These are phyloP conservation scores for Dryas drummondii DNA, from an alignment of 306 rosid genomes.

Conservation along the genomic window DNA sequence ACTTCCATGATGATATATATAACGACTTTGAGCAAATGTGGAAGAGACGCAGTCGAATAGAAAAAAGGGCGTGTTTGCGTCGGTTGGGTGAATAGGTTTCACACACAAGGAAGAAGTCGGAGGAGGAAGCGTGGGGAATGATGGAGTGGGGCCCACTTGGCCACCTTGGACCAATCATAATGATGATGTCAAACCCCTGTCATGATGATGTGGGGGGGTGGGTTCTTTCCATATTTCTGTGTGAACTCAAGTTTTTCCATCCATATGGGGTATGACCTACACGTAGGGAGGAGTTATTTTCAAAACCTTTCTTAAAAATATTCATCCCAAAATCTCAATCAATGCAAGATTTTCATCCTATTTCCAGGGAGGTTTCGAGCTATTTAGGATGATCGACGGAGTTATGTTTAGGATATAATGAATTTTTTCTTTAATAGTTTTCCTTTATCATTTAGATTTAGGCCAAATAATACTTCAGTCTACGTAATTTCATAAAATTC, in stretches of 20 bases:
- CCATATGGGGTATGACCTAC: background rate
- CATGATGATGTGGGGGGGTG: slow-evolving; percentile 25
- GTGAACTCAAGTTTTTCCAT: background rate
- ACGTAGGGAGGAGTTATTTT: background rate
- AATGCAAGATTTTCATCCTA: background rate
- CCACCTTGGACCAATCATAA: slow-evolving; percentile 25
- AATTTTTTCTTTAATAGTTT: no score
- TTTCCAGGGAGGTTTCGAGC: background rate
- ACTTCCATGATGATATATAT: background rate
- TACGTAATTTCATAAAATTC: no score
- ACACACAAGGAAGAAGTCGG: background rate
- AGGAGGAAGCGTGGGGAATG: slow-evolving; percentile 21
- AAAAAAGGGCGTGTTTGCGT: background rate
- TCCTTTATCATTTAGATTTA: no score
- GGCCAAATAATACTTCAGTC: no score
- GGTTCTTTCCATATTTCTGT: background rate
- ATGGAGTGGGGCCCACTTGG: slow-evolving; percentile 31
- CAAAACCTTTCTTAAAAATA: background rate
- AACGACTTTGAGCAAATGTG: background rate
- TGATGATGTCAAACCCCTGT: slow-evolving; percentile 38
- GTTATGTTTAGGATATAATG: no score
- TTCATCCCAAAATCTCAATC: background rate
- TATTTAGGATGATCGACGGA: background rate
- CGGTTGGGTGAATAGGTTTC: slow-evolving; percentile 13
- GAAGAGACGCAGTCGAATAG: background rate